Conservation (phyloP, 2,329 filamentous ascomycete species). For the Allantophomopsis lycopodina region DNA sequence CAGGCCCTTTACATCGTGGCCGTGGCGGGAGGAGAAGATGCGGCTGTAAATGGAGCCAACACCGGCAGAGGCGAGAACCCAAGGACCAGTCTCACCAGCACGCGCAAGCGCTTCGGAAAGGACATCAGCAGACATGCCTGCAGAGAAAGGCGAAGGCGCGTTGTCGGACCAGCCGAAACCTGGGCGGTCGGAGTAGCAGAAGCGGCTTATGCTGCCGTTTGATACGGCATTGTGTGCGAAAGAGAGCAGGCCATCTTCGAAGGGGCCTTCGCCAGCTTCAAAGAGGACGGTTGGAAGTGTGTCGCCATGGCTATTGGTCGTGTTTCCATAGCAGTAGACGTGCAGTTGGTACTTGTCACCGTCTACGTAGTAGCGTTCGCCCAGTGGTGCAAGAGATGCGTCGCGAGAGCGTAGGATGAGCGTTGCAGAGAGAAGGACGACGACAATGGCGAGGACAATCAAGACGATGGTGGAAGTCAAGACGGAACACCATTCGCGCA, state of each 20-base stretch:
- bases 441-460: conserved; percentile 50
- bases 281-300: conserved; percentile 69
- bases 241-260: conserved; percentile 66
- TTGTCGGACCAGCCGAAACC: conserved; percentile 84
- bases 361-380: conserved; percentile 69
- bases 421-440: conserved; percentile 64
- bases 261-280: conserved; percentile 69
- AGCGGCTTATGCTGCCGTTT: conserved; percentile 73
- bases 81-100: conserved; percentile 75
- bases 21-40: conserved; percentile 78
- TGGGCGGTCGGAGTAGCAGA: conserved; percentile 92
- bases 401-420: conserved; percentile 72
- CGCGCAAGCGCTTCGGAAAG: conserved; percentile 74
- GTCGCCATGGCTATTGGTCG: conserved; percentile 36
- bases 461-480: conserved; percentile 61
- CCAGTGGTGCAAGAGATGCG: conserved; percentile 57
- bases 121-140: conserved; percentile 82
- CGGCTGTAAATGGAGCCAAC: conserved; percentile 81
- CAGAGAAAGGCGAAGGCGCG: conserved; percentile 83
- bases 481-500: conserved; percentile 76
- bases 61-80: conserved; percentile 76
- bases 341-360: conserved; percentile 78
- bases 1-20: conserved; percentile 60
- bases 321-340: conserved; percentile 70
- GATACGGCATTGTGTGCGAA: conserved; percentile 64